Percentiles rank a stretch among this genome's conserved stretches.
Evolutionary conservation across 2,329 filamentous ascomycete species (phyloP).

Genomic region (Chaetomiaceae sp.): DNA sequence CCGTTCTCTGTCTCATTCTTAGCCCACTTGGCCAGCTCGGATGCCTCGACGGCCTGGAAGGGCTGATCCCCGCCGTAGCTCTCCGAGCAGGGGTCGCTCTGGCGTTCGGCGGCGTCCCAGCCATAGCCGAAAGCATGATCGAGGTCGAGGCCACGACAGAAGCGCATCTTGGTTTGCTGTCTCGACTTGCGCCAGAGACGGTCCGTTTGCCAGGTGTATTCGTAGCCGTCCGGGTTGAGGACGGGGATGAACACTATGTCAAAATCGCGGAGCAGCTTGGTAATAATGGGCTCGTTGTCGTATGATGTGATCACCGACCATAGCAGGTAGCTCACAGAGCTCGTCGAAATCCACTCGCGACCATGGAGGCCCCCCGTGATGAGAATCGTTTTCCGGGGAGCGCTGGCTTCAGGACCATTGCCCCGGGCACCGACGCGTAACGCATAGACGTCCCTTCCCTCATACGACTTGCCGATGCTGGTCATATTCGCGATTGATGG

Average conservation of each 20-base stretch:
- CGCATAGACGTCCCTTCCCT: conserved; percentile 81
- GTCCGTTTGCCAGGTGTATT: conserved; percentile 88
- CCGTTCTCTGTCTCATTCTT: conserved; percentile 69
- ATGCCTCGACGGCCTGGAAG: conserved; percentile 79
- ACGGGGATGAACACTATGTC: conserved; percentile 87
- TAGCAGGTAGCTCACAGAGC: conserved; percentile 84
- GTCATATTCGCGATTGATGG: conserved; percentile 70
- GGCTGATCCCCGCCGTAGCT: conserved; percentile 79
- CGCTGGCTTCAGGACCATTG: conserved; percentile 31
- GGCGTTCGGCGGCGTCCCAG: conserved; percentile 67
- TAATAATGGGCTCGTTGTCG: conserved; percentile 66
- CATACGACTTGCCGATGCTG: conserved; percentile 77
- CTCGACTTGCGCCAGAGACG: conserved; percentile 93
- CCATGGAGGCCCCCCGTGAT: conserved; percentile 86
- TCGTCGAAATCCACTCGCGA: conserved; percentile 93
- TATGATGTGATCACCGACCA: conserved; percentile 84
- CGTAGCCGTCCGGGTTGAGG: conserved; percentile 89
- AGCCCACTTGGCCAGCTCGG: conserved; percentile 74
- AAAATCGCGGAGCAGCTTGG: conserved; percentile 74
- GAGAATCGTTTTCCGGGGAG: conserved; percentile 30
- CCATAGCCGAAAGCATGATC: conserved; percentile 82
- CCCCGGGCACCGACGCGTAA: conserved; percentile 62
- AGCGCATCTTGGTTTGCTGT: conserved; percentile 74
- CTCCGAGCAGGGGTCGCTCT: conserved; percentile 82
- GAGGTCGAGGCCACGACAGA: conserved; percentile 84